A percentile compares a stretch with the other conserved stretches of the same genome.
Evolutionary conservation across 805 yeast genomes (phyloP).

Genomic region (Yueomyces sp.): DNA sequence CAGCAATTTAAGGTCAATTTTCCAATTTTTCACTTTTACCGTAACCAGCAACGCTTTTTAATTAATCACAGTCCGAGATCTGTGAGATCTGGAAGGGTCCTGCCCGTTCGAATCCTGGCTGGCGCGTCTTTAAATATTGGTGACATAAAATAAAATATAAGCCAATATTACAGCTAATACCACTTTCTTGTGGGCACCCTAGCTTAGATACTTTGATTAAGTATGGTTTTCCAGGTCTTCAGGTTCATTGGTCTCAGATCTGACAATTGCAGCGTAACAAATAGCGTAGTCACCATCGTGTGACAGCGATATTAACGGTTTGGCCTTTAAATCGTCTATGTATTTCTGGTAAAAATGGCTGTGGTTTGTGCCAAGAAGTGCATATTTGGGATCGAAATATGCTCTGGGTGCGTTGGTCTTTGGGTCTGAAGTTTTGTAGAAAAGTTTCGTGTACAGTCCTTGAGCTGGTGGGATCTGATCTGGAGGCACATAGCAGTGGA

Average conservation of each 20-base stretch:
- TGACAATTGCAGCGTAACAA: constrained; percentile 3
- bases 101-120: too few species aligned
- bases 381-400: constrained; percentile 4
- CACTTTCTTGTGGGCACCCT: too few species aligned
- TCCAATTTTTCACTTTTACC: too few species aligned
- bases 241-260: neutral
- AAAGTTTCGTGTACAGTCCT: constrained; percentile 14
- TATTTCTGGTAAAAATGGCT: constrained; percentile 6
- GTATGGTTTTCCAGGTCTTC: too few species aligned
- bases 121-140: too few species aligned
- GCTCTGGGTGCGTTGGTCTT: constrained; percentile 10
- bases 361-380: constrained; percentile 1
- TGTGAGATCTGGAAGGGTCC: too few species aligned
- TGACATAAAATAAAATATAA: too few species aligned
- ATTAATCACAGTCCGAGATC: too few species aligned
- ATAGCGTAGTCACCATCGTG: constrained; percentile 21
- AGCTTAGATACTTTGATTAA: too few species aligned
- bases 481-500: constrained; percentile 6
- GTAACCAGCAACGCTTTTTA: too few species aligned
- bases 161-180: too few species aligned
- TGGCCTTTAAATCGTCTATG: constrained; percentile 2
- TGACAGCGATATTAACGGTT: constrained; percentile 14
- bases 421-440: constrained; percentile 10
- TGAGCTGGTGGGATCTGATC: constrained; percentile 17
- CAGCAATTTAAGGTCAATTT: too few species aligned